Conservation (phyloP, 2,329 filamentous ascomycete genomes). For the Trichoderma sp. region DNA sequence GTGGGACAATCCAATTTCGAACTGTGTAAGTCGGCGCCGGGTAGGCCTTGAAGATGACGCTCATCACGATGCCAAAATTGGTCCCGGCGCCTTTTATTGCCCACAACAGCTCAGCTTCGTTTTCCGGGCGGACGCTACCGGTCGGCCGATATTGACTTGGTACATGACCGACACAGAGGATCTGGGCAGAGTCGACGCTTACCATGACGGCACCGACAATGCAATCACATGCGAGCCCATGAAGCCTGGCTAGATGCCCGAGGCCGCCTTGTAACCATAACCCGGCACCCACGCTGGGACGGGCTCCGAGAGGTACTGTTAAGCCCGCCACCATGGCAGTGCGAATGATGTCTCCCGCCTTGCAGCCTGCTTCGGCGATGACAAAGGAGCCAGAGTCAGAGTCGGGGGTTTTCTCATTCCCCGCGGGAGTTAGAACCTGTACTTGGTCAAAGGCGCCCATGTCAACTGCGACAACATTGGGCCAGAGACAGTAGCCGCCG, state of each 20-base stretch:
- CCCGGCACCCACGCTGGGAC: constrained; percentile 61
- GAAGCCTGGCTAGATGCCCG: constrained; percentile 52
- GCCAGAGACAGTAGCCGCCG: constrained; percentile 54
- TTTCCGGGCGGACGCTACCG: constrained; percentile 40
- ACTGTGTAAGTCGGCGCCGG: constrained; percentile 39
- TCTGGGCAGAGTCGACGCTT: constrained; percentile 44
- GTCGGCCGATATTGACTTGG: constrained; percentile 43
- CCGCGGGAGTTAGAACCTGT: constrained; percentile 36
- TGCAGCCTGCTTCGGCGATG: constrained; percentile 55
- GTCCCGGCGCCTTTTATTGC: constrained; percentile 57
- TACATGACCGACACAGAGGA: constrained; percentile 52
- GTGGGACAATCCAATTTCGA: constrained; percentile 40
- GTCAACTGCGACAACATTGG: constrained; percentile 53
- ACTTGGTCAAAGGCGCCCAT: constrained; percentile 55
- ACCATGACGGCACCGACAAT: constrained; percentile 60
- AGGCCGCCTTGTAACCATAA: constrained; percentile 64
- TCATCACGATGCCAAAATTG: constrained; percentile 57
- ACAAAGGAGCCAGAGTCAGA: constrained; percentile 35
- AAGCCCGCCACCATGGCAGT: constrained; percentile 45
- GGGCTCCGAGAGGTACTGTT: constrained; percentile 57
- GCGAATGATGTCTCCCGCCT: constrained; percentile 50
- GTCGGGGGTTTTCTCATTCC: constrained; percentile 24
- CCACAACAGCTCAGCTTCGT: constrained; percentile 54
- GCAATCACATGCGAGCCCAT: constrained; percentile 58
- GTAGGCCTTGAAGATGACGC: constrained; percentile 49